Base-by-base conservation (phyloP, 352 stramenopile genomes). In the Phytophthora sp. region DNA sequence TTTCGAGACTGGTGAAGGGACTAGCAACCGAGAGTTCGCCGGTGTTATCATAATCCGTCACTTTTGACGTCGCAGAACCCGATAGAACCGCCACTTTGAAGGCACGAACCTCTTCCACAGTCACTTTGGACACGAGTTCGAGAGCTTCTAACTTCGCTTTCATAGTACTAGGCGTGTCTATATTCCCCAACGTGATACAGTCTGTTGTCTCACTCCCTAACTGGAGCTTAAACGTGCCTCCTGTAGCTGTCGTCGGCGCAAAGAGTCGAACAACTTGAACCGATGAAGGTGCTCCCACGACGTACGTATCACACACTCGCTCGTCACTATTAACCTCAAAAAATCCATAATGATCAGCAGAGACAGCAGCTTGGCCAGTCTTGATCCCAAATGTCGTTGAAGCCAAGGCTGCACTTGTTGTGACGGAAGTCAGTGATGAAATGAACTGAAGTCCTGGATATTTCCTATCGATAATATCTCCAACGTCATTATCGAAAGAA, bases 231-330 rank as follows among this genome's bases (percentile, higher is more conserved):
- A 89, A 91, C 3, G 35, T 65, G 16, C 84, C 84, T 24, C 46
- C 65, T 0, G 84, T 90, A 44, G 89, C 73, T 2, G 84, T 93
- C 1, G 80, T 93, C 11, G 69, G 49, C 4, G 79, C 84, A 73
- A 91, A 91, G 0, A 94, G 63, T 53, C 90, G 82, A 4, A 94
- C 9, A 12, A 94, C 71, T 72, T 94, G 86, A 23, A 87, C 77
- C 0, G 67, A 52, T 0, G 86, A 93, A 9, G 82, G 77, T 8
- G 73, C 71, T 5, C 86, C 86, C 20, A 91, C 66, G 4, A 82
- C 66, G 55, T 92, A 94, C 13, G 80, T 82, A 55, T 94, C 82
- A 46, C 86, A 94, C 15, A 51, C 56, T 1, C 30, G 30, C 8
- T 72, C 38, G 5, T 90, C 68, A 18, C 76, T 90, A 46, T 84